Evolutionary conservation across 2,329 filamentous ascomycete species (phyloP).

Genomic region (Fusarium sp.): DNA sequence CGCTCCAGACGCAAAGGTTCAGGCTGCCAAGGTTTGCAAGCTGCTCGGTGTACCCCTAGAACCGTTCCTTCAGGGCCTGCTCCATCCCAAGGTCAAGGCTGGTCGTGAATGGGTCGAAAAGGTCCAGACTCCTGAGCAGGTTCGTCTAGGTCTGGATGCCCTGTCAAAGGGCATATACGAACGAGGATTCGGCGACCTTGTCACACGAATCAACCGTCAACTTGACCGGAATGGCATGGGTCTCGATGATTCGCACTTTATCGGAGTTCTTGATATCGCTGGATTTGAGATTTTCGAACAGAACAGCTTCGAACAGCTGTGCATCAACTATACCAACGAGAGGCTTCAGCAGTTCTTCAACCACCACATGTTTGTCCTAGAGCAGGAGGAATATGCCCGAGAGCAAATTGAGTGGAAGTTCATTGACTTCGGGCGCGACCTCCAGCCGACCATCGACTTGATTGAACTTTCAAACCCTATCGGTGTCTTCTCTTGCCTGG

Average conservation of each 20-base stretch:
- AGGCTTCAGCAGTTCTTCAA: slow-evolving; percentile 99
- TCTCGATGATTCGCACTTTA: slow-evolving; percentile 92
- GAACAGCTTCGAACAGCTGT: slow-evolving; percentile 98
- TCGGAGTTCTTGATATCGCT: slow-evolving; percentile 97
- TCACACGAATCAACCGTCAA: slow-evolving; percentile 90
- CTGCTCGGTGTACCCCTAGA: slow-evolving; percentile 88
- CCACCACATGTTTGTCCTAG: slow-evolving; percentile 99
- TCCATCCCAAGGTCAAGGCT: slow-evolving; percentile 95
- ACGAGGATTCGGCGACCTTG: slow-evolving; percentile 92
- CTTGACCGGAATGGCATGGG: slow-evolving; percentile 87
- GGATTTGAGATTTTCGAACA: slow-evolving; percentile 99
- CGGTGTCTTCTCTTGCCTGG: slow-evolving; percentile 97
- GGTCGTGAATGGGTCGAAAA: slow-evolving; percentile 99
- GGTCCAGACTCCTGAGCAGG: slow-evolving; percentile 96
- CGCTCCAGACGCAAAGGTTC: slow-evolving; percentile 77
- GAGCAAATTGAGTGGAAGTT: slow-evolving; percentile 99
- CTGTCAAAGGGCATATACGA: slow-evolving; percentile 98
- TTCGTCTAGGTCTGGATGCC: slow-evolving; percentile 88
- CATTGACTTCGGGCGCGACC: slow-evolving; percentile 96
- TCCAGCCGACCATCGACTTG: slow-evolving; percentile 97
- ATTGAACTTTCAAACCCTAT: slow-evolving; percentile 98
- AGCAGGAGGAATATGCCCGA: slow-evolving; percentile 96
- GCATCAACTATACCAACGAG: slow-evolving; percentile 99
- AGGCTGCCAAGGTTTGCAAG: slow-evolving; percentile 82
- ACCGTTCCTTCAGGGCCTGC: slow-evolving; percentile 85